A percentile compares a stretch with the other conserved stretches of the same genome.
Conservation (phyloP, 768 basidiomycete species). For the Kwoniella botswanensis region DNA sequence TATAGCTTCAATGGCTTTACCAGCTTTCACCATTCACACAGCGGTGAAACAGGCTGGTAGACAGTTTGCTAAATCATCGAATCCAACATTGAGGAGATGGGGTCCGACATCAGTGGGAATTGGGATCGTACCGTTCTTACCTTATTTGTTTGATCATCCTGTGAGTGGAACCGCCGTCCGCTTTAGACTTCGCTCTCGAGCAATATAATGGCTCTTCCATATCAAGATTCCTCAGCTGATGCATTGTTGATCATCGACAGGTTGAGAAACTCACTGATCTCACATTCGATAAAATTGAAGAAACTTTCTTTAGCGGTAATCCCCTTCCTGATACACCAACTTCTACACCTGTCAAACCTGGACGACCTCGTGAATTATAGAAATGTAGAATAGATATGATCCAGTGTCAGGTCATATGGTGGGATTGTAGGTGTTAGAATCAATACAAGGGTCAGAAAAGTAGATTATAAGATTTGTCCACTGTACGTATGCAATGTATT, state of each 20-base stretch:
- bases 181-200: too few species aligned
- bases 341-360: conserved; percentile 5
- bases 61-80: conserved; percentile 51
- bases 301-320: conserved; percentile 22
- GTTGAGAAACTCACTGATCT: conserved; percentile 18
- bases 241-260: neutral
- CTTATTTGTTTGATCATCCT: conserved; percentile 58
- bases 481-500: too few species aligned
- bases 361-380: conserved; percentile 3
- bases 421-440: too few species aligned
- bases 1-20: conserved; percentile 58
- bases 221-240: neutral
- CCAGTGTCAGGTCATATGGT: too few species aligned
- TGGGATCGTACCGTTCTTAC: conserved; percentile 54
- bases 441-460: too few species aligned
- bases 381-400: too few species aligned
- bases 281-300: conserved; percentile 26
- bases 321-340: conserved; percentile 5
- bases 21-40: conserved; percentile 58
- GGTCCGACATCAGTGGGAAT: conserved; percentile 56
- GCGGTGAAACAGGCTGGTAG: conserved; percentile 54
- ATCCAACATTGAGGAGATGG: conserved; percentile 52
- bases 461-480: too few species aligned
- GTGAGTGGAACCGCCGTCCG: conserved; percentile 29
- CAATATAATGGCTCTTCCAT: neutral